Base-by-base conservation (phyloP, 2,329 filamentous ascomycete species). In the Exophiala dermatitidis region DNA sequence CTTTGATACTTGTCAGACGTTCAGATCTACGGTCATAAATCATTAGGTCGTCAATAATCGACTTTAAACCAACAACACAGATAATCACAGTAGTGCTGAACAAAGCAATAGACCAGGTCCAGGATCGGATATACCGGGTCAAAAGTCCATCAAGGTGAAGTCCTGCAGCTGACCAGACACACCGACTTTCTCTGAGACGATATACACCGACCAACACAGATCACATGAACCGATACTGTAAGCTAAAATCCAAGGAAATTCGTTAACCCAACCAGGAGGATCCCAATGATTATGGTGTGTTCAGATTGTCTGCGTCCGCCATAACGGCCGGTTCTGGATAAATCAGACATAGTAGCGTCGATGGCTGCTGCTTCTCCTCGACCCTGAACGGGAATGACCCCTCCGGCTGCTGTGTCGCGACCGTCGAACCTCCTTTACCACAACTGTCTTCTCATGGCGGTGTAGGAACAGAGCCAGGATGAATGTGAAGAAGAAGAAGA, bases 401-500 rank as follows among this genome's bases (percentile, higher is more conserved):
- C 64, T 42, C 29, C 65, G 48, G 49, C 61, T 66, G 41, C 63
- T 63, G 59, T 66, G 64, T 43, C 64, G 62, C 12, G 61, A 59
- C 28, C 61, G 62, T 49, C 65, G 56, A 34, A 63, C 70, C 64
- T 74, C 71, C 62, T 70, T 72, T 7, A 71, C 68, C 31, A 69
- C 64, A 10, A 66, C 64, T 3, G 66, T 64, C 32, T 53, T 52
- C 36, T 65, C 60, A 29, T 64, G 60, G 6, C 64, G 58, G 52
- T 73, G 69, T 52, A 76, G 64, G 48, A 72, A 71, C 43, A 74
- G 60, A 10, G 90, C 88, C 41, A 93, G 74, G 30, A 91, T 71
- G 48, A 82, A 79, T 2, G 88, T 93, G 66, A 85, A 74, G 68
- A 85, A 84, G 72, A 95, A 95, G 67, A 90, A 84, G 60, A 93